These are phyloP conservation scores for Blakeslea trispora DNA, from an alignment of 371 early-diverging fungal genomes.

Conservation along the genomic window DNA sequence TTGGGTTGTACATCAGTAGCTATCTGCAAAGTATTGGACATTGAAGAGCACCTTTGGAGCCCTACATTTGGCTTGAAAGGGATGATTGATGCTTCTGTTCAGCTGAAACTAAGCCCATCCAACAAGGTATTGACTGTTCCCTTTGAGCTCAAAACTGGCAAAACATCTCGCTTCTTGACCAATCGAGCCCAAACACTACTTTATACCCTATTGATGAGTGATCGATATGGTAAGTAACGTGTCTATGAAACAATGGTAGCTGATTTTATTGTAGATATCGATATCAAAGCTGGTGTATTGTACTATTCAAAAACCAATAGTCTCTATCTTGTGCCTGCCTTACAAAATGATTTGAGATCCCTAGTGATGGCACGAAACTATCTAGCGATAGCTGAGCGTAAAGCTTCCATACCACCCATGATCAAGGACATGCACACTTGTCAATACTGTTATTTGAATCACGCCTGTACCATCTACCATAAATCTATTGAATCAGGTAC, in stretches of 20 bases:
- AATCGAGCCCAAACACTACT: slow-evolving; percentile 88
- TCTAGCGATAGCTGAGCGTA: slow-evolving; percentile 57
- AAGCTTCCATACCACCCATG: slow-evolving; percentile 68
- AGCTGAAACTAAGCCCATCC: slow-evolving; percentile 42
- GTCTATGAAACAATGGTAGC: background rate
- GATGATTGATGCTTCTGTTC: slow-evolving; percentile 82
- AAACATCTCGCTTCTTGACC: slow-evolving; percentile 46
- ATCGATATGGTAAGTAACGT: slow-evolving; percentile 69
- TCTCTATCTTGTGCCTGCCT: slow-evolving; percentile 62
- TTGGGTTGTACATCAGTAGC: slow-evolving; percentile 41
- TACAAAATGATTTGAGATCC: slow-evolving; percentile 66
- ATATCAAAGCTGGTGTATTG: slow-evolving; percentile 70
- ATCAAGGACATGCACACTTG: slow-evolving; percentile 67
- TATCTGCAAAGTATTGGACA: slow-evolving; percentile 74
- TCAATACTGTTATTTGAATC: slow-evolving; percentile 64
- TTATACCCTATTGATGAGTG: slow-evolving; percentile 86
- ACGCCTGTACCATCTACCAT: slow-evolving; percentile 73
- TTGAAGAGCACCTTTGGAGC: slow-evolving; percentile 94
- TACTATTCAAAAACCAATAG: slow-evolving; percentile 74
- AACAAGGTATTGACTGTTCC: slow-evolving; percentile 60
- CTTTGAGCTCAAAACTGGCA: slow-evolving; percentile 92
- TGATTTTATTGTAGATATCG: slow-evolving; percentile 46
- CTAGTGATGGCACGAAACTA: slow-evolving; percentile 78
- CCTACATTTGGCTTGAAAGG: slow-evolving; percentile 93
- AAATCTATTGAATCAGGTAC: slow-evolving; percentile 75